Conservation (phyloP, 371 early-diverging fungal species). For the Choanephora cucurbitarum region DNA sequence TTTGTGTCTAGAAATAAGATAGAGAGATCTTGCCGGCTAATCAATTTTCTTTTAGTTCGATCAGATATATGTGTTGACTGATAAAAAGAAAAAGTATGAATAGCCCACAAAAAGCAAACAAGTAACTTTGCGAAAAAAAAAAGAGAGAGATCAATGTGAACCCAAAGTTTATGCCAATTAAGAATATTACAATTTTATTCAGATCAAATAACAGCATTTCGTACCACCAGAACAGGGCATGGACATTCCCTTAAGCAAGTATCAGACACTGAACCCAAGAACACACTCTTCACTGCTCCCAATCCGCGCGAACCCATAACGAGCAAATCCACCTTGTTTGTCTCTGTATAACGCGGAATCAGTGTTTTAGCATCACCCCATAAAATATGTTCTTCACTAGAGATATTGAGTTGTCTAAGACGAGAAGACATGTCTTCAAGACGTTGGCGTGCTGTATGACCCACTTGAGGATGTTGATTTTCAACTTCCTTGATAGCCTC, state of each 20-base stretch:
- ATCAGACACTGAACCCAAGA: constrained; percentile 55
- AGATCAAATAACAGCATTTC: constrained; percentile 47
- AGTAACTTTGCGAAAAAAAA: too few species aligned
- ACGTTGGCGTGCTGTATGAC: constrained; percentile 32
- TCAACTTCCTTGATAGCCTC: constrained; percentile 34
- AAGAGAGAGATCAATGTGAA: too few species aligned
- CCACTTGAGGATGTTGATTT: constrained; percentile 23
- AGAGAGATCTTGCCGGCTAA: too few species aligned
- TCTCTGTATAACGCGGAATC: constrained; percentile 45
- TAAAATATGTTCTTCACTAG: constrained; percentile 50
- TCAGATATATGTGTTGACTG: too few species aligned
- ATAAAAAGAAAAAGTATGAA: too few species aligned
- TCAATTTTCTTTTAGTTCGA: too few species aligned
- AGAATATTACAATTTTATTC: too few species aligned
- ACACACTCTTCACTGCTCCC: constrained; percentile 49
- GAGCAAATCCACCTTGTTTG: constrained; percentile 46
- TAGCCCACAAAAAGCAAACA: too few species aligned
- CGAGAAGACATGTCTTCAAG: constrained; percentile 36
- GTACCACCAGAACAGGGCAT: constrained; percentile 54
- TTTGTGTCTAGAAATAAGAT: too few species aligned
- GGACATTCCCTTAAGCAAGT: constrained; percentile 49
- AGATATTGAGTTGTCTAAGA: constrained; percentile 31
- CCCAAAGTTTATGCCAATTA: too few species aligned
- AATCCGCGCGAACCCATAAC: constrained; percentile 55
- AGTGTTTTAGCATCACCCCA: constrained; percentile 48